Evolutionary conservation across 2,329 filamentous ascomycete species (phyloP), one percentile per base, ranked within the genome.

Genomic region (Aspergillus sp.): DNA sequence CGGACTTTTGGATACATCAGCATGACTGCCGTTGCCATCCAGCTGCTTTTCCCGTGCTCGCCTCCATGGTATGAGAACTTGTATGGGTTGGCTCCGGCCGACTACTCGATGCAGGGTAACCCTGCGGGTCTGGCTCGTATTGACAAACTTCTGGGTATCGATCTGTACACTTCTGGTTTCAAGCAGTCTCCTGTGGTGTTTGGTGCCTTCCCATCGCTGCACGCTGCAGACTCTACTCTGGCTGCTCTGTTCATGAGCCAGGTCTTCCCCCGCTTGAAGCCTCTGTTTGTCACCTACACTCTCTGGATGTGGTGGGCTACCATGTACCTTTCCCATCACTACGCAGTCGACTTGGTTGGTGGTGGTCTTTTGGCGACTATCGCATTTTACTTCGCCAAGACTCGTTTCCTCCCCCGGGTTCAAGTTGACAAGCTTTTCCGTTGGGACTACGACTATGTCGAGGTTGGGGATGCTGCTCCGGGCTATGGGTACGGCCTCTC

Each of bases 251-350:
- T 96, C 76, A 87, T 97, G 84, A 88, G 85, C 69, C 85, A 94
- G 70, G 84, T 88, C 66, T 96, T 97, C 76, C 91, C 91, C 4
- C 83, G 82, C 52, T 79, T 94, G 56, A 83, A 86, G 56, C 82
- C 85, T 10, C 71, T 93, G 46, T 95, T 94, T 70, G 80, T 90
- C 54, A 77, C 80, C 54, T 97, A 96, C 69, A 86, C 86, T 41
- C 80, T 86, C 64, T 96, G 91, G 91, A 84, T 96, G 61, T 96
- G 90, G 88, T 97, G 91, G 90, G 87, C 90, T 10, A 97, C 91
- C 58, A 95, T 97, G 89, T 96, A 97, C 65, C 81, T 97, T 45
- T 94, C 88, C 62, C 91, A 97, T 71, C 91, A 97, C 73, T 97
- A 97, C 66, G 91, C 90, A 27, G 86, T 97, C 37, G 91, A 97